Evolutionary conservation across 768 basidiomycete species (phyloP).

Genomic region (Leccinum uliginosum): DNA sequence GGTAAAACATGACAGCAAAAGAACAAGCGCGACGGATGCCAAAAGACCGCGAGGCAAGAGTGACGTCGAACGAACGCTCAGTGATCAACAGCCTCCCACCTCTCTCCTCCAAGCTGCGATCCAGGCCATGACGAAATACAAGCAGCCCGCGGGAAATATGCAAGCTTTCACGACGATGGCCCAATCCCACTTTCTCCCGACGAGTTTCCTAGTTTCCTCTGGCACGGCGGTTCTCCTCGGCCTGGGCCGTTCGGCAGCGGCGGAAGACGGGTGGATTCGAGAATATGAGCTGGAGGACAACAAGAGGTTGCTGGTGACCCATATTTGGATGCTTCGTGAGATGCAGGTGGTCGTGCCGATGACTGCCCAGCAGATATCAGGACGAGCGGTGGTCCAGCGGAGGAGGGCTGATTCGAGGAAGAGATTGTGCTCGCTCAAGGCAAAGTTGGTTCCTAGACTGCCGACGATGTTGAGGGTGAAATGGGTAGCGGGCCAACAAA

Average conservation of each 20-base stretch:
- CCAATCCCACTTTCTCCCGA: constrained; percentile 80
- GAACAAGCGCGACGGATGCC: background rate
- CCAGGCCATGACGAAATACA: constrained; percentile 85
- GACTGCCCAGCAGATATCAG: constrained; percentile 85
- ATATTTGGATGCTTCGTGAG: constrained; percentile 82
- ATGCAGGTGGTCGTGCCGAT: constrained; percentile 87
- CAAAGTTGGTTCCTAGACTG: constrained; percentile 19
- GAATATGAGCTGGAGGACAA: constrained; percentile 6
- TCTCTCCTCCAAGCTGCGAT: constrained; percentile 41
- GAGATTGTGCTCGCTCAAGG: constrained; percentile 3
- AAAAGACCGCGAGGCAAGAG: background rate
- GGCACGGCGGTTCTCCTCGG: constrained; percentile 11
- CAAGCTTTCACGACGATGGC: constrained; percentile 63
- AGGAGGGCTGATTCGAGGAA: constrained; percentile 27
- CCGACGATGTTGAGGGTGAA: constrained; percentile 75
- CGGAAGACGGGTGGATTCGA: constrained; percentile 1
- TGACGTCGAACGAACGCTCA: background rate
- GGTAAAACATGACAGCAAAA: background rate
- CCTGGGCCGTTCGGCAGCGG: constrained; percentile 21
- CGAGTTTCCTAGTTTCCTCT: constrained; percentile 24
- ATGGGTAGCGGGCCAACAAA: constrained; percentile 95
- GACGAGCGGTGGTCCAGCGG: constrained; percentile 52
- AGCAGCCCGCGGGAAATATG: constrained; percentile 64
- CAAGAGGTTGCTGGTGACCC: constrained; percentile 89
- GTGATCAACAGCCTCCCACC: constrained; percentile 20